phyloP scores from a whole-genome alignment of 495 filamentous ascomycete species.

The Cryomyces minteri region DNA sequence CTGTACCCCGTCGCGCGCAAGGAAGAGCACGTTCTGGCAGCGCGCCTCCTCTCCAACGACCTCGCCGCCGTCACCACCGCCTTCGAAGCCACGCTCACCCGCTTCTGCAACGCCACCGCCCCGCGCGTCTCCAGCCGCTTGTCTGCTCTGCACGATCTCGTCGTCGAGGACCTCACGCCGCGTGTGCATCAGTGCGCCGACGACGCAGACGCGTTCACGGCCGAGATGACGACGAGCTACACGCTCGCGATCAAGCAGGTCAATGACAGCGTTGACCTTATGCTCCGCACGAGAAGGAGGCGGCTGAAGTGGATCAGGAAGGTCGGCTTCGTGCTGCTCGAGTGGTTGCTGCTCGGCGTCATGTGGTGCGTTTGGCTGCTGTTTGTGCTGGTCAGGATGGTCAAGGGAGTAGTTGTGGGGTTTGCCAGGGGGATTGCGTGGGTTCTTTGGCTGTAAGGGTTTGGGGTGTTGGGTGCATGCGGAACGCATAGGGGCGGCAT shows the following conservation, averaged over 20 bases:
- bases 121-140: constrained; percentile 28
- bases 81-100: constrained; percentile 34
- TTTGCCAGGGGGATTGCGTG: constrained; percentile 41
- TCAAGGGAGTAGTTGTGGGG: constrained; percentile 27
- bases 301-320: constrained; percentile 52
- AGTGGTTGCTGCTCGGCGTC: constrained; percentile 26
- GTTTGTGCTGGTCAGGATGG: constrained; percentile 20
- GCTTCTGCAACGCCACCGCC: constrained; percentile 28
- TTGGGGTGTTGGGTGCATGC: too few species aligned
- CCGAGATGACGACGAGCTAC: constrained; percentile 53
- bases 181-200: constrained; percentile 47
- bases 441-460: constrained; percentile 56
- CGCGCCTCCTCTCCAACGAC: constrained; percentile 35
- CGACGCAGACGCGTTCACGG: constrained; percentile 56
- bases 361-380: constrained; percentile 32
- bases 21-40: constrained; percentile 51
- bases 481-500: too few species aligned
- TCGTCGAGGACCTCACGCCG: constrained; percentile 39
- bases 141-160: constrained; percentile 27
- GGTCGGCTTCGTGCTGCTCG: constrained; percentile 22
- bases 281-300: constrained; percentile 46
- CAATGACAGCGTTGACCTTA: constrained; percentile 55
- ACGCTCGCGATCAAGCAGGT: constrained; percentile 60
- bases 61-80: constrained; percentile 34
- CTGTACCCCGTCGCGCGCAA: constrained; percentile 34